Evolutionary conservation across 768 basidiomycete species (phyloP).

Genomic region (Russula brevipes): DNA sequence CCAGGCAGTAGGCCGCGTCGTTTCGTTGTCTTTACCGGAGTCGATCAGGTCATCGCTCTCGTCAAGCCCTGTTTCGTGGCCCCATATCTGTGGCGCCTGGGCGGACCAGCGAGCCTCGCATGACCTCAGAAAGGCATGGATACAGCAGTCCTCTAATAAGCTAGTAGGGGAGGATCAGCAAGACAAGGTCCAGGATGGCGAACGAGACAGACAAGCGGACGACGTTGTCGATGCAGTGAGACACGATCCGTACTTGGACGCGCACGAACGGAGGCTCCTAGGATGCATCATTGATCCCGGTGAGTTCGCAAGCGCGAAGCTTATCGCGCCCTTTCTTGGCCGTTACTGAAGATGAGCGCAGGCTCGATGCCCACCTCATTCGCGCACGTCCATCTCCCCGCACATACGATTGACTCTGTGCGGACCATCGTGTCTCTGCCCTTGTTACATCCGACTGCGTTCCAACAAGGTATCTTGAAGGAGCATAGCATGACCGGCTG

Average conservation of each 20-base stretch:
- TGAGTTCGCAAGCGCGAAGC: slow-evolving; percentile 27
- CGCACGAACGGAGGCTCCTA: slow-evolving; percentile 76
- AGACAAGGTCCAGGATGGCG: slow-evolving; percentile 29
- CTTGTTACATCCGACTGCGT: slow-evolving; percentile 79
- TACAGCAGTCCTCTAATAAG: slow-evolving; percentile 59
- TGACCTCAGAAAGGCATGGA: slow-evolving; percentile 57
- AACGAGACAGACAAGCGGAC: slow-evolving; percentile 39
- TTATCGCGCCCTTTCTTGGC: neutral
- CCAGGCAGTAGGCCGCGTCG: slow-evolving; percentile 64
- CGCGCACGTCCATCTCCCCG: slow-evolving; percentile 80
- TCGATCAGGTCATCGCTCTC: slow-evolving; percentile 35
- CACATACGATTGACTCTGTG: slow-evolving; percentile 86
- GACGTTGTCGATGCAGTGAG: slow-evolving; percentile 73
- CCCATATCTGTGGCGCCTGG: slow-evolving; percentile 33
- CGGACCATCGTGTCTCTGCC: slow-evolving; percentile 89
- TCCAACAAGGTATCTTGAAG: slow-evolving; percentile 83
- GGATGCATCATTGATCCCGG: slow-evolving; percentile 83
- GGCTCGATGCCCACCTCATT: slow-evolving; percentile 79
- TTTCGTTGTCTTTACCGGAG: slow-evolving; percentile 33
- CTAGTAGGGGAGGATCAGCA: slow-evolving; percentile 36
- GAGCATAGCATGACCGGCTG: slow-evolving; percentile 90
- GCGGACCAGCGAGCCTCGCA: slow-evolving; percentile 17
- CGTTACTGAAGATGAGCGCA: slow-evolving; percentile 31
- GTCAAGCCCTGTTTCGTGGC: slow-evolving; percentile 58
- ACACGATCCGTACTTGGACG: slow-evolving; percentile 68